Conservation (phyloP, 768 basidiomycete species). For the Collybiopsis confluens region DNA sequence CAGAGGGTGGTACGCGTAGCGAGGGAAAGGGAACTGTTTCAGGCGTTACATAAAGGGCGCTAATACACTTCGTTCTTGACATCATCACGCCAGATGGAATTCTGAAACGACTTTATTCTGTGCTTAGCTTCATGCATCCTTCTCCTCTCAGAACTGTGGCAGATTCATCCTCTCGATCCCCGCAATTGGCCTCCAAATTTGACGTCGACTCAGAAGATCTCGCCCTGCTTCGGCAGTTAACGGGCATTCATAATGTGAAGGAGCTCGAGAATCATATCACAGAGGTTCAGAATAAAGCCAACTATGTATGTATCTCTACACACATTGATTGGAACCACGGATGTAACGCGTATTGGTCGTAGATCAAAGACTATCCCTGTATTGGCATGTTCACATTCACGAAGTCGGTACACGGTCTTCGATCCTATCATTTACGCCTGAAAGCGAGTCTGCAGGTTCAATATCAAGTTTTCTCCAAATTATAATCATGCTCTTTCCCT, state of each 20-base stretch:
- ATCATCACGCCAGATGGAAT: neutral
- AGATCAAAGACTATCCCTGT: conserved; percentile 2
- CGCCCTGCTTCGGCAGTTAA: conserved; percentile 13
- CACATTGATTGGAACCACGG: neutral
- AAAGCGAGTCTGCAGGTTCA: conserved; percentile 10
- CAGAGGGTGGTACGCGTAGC: too few relatives aligned
- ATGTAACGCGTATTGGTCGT: neutral
- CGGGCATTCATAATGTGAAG: conserved; percentile 16
- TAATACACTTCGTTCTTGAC: too few relatives aligned
- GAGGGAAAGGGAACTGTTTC: too few relatives aligned
- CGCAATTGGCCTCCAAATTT: neutral
- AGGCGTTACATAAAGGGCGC: too few relatives aligned
- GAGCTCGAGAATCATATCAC: conserved; percentile 17
- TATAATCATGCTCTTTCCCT: conserved; percentile 17
- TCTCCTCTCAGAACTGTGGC: too few relatives aligned
- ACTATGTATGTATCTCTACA: conserved; percentile 12
- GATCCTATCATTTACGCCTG: neutral
- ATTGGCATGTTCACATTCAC: conserved; percentile 20
- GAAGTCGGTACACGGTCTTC: conserved; percentile 34
- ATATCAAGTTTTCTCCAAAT: conserved; percentile 18
- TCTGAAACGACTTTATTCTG: neutral
- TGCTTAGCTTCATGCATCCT: too few relatives aligned
- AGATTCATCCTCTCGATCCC: neutral
- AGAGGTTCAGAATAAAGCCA: conserved; percentile 14
- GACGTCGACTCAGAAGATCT: conserved; percentile 9